phyloP scores from a whole-genome alignment of 2,329 filamentous ascomycete species.

The Fonsecaea pugnacius region DNA sequence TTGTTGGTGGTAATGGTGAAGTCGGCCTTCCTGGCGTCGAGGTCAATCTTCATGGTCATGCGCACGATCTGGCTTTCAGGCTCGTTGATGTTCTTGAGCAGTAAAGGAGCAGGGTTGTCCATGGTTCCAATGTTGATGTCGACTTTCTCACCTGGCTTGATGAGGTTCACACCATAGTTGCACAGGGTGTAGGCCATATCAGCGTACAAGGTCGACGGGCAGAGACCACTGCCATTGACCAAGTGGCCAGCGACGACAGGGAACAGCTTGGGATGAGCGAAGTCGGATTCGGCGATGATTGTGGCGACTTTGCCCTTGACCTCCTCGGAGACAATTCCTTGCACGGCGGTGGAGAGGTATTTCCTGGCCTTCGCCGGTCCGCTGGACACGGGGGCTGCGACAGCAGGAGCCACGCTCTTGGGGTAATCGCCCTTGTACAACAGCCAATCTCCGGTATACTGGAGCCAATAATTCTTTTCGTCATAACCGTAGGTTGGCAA shows the following conservation, averaged over 20 bases:
- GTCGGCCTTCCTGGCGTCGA: conserved; percentile 37
- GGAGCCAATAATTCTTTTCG: conserved; percentile 73
- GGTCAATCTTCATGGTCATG: conserved; percentile 36
- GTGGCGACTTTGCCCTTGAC: conserved; percentile 63
- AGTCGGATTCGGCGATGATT: conserved; percentile 68
- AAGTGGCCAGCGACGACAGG: conserved; percentile 67
- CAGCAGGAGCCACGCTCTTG: conserved; percentile 45
- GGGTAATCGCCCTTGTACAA: conserved; percentile 67
- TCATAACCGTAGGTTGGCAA: conserved; percentile 72
- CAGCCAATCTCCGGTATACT: conserved; percentile 73
- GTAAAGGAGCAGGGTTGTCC: conserved; percentile 38
- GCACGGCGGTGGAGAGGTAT: conserved; percentile 68
- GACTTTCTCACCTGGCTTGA: conserved; percentile 37
- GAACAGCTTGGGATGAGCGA: conserved; percentile 66
- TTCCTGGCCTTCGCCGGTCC: conserved; percentile 55
- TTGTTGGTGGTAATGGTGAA: conserved; percentile 36
- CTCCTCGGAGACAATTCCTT: conserved; percentile 66
- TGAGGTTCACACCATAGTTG: conserved; percentile 55
- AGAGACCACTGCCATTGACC: conserved; percentile 69
- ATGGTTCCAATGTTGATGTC: conserved; percentile 38
- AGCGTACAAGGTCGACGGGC: conserved; percentile 66
- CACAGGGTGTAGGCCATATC: conserved; percentile 69
- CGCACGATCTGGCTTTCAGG: conserved; percentile 36
- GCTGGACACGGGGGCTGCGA: conserved; percentile 45
- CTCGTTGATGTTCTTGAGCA: conserved; percentile 38